Evolutionary conservation across 2,329 filamentous ascomycete species (phyloP), one percentile per base, ranked within the genome.

Genomic region (Colletotrichum tropicale): DNA sequence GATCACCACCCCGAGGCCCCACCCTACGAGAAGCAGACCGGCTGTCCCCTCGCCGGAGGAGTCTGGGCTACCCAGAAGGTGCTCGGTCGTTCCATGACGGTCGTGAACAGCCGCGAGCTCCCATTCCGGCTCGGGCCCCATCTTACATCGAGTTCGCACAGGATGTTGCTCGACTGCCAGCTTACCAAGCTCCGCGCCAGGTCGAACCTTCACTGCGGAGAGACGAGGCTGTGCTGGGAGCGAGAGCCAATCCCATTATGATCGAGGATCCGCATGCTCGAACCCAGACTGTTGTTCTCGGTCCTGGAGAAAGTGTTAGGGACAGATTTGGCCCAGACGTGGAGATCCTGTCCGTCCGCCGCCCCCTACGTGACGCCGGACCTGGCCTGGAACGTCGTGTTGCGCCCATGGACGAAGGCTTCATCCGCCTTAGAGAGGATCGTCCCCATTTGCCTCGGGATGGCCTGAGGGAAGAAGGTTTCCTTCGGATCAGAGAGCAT

Each of bases 231-330:
- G 34, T 32, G 4, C 6, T 66, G 21, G 84, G 83, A 67, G 80
- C 78, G 28, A 80, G 80, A 52, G 79, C 79, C n/a, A 83, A 81
- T 26, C 82, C 82, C 21, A 80, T 86, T 62, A 69, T 85, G 77
- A 86, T 87, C 84, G 84, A 86, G 76, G 83, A 86, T 78, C 81
- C 84, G 34, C 84, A 83, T 26, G 26, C 58, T 34, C 71, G 43
- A 18, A 38, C 36, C 21, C 56, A 64, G 26, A 56, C 55, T n/a
- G 21, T 75, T 36, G 48, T 65, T n/a, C 60, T 71, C 83, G 83
- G 18, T 85, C 85, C 69, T 84, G 75, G 84, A 84, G 76, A 83
- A 82, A 71, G 79, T 85, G 43, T 76, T 78, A 72, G 77, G 38
- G 68, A 70, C 68, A 55, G 70, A 67, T 72, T 78, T 36, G 70